These are phyloP conservation scores for Incumbomyces delicatus DNA, from an alignment of 2,329 filamentous ascomycete genomes.

Conservation along the genomic window DNA sequence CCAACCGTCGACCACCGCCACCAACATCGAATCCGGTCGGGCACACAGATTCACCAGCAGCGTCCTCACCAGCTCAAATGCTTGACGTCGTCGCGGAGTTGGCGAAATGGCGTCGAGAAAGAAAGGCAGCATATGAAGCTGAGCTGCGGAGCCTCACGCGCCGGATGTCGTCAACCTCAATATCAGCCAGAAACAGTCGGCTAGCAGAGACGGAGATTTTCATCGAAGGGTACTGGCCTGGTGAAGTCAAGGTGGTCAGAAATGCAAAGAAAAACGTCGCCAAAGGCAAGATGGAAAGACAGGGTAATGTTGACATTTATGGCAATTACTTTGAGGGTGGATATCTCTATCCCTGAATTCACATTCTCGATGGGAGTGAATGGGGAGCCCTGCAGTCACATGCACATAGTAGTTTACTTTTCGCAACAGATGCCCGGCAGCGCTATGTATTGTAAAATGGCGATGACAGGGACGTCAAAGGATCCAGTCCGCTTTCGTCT, in stretches of 20 bases:
- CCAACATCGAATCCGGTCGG: constrained; percentile 11
- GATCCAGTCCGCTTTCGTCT: too few species aligned
- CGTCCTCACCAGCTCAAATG: background rate
- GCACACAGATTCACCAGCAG: background rate
- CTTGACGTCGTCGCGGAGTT: constrained; percentile 45
- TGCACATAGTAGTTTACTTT: too few species aligned
- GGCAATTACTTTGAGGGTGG: constrained; percentile 45
- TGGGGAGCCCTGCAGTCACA: background rate
- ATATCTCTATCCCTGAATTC: constrained; percentile 40
- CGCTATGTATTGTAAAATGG: too few species aligned
- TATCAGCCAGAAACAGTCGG: background rate
- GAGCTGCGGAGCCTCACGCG: constrained; percentile 1
- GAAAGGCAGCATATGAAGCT: constrained; percentile 41
- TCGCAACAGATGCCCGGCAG: too few species aligned
- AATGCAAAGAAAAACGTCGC: constrained; percentile 25
- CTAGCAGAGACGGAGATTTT: constrained; percentile 14
- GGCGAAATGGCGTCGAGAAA: constrained; percentile 43
- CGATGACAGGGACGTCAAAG: too few species aligned
- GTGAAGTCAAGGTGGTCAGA: constrained; percentile 48
- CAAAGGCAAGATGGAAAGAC: constrained; percentile 24
- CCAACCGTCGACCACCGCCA: constrained; percentile 2
- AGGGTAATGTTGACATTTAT: constrained; percentile 41
- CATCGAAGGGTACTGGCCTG: constrained; percentile 51
- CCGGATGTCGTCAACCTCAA: background rate
- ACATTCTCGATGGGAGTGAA: background rate